Evolutionary conservation across 1,139 yeast species (phyloP), one percentile per base, ranked within the genome.

Genomic region (Candida neerlandica): DNA sequence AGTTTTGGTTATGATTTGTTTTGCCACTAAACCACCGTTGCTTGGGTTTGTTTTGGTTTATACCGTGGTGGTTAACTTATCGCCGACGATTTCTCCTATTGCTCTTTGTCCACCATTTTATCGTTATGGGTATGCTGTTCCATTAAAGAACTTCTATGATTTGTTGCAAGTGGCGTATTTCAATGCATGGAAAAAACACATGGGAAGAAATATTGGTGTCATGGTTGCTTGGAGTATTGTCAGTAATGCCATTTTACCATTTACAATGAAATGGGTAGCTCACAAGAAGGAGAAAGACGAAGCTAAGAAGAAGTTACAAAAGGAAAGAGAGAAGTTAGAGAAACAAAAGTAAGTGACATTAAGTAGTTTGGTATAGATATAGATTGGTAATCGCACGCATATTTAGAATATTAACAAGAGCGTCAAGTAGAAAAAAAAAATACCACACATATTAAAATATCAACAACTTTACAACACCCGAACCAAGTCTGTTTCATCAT

Each of bases 51-150:
- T 81, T 66, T 55, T 80, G 49, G 61, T 80, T 48, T 64, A 71
- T 43, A 73, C 72, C 48, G 77, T 80, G 40, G 71, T 75, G 1
- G 42, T 63, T 18, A 81, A 80, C 58, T 67, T 80, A 35, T 65
- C 81, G 3, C 82, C 84, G 0, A 71, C 80, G 0, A 70, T 80
- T 45, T 63, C 79, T 0, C 80, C 84, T 0, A 67, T 79, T 43
- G 75, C 66, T 2, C 57, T 80, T 26, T 75, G 80, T 58, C 80
- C 81, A 1, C 49, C 48, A 0, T 70, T 81, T 56, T 81, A 67
- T 60, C 61, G 78, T 34, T 80, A 75, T 52, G 82, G 83, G 0
- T 78, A 80, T 57, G 83, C 80, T 2, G 66, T 78, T 64, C 85
- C 86, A 1, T 73, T 80, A 43, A 69, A 71, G 46, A 76, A 77